A percentile compares a stretch with the other conserved stretches of the same genome.
Evolutionary conservation across 2,329 filamentous ascomycete genomes (phyloP).

Genomic region (Lachnellula hyalina): DNA sequence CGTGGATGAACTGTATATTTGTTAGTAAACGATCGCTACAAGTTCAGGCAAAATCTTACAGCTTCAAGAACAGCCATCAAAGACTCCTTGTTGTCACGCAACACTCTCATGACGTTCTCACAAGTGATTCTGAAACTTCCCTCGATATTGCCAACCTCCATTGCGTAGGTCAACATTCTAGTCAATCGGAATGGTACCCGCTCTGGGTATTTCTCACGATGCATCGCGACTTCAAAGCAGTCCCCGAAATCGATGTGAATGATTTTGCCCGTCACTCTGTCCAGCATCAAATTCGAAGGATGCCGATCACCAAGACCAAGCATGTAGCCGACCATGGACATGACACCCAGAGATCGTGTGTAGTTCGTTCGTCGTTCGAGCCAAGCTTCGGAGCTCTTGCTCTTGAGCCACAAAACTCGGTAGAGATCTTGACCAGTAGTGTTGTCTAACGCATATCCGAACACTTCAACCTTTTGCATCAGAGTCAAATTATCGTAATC

Average conservation of each 20-base stretch:
- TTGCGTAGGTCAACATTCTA: conserved; percentile 97
- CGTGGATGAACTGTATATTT: conserved; percentile 80
- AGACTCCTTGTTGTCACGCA: conserved; percentile 96
- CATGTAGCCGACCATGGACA: conserved; percentile 99
- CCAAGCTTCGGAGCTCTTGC: conserved; percentile 96
- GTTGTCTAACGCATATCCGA: conserved; percentile 97
- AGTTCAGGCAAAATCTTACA: conserved; percentile 48
- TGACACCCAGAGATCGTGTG: conserved; percentile 91
- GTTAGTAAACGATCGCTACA: conserved; percentile 7
- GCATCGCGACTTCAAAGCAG: conserved; percentile 99
- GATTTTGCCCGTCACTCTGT: conserved; percentile 92
- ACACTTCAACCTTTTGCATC: conserved; percentile 99
- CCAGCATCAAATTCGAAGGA: conserved; percentile 96
- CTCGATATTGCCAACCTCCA: conserved; percentile 99
- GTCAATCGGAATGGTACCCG: conserved; percentile 96
- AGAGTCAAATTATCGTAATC: conserved; percentile 98
- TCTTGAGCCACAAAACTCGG: conserved; percentile 97
- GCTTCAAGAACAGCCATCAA: conserved; percentile 98
- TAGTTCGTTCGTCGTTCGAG: conserved; percentile 98
- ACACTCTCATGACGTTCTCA: conserved; percentile 95
- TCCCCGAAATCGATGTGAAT: conserved; percentile 99
- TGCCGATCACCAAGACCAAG: conserved; percentile 93
- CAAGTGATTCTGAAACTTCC: conserved; percentile 97
- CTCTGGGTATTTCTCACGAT: conserved; percentile 98
- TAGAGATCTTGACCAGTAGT: conserved; percentile 98